phyloP scores from a whole-genome alignment of 805 yeast genomes.

The Sungouiozyma intestinalis region DNA sequence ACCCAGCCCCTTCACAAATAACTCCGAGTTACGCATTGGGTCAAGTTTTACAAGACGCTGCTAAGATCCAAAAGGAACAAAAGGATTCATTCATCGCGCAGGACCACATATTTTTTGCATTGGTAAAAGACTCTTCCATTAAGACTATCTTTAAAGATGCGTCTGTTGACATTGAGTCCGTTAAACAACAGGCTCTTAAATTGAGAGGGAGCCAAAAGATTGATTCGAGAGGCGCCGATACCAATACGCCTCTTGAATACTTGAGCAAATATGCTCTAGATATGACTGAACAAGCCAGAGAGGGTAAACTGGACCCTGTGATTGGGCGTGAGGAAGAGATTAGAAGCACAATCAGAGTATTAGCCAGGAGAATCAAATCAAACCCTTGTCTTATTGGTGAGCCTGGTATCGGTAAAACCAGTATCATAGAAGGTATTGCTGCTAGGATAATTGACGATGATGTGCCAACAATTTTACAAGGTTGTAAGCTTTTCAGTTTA shows the following conservation, averaged over 20 bases:
- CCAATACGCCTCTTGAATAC: slow-evolving; percentile 75
- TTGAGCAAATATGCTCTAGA: slow-evolving; percentile 85
- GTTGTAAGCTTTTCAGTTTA: slow-evolving; percentile 72
- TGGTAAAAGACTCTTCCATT: slow-evolving; percentile 68
- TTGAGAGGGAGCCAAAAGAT: slow-evolving; percentile 86
- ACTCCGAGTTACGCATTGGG: slow-evolving; percentile 69
- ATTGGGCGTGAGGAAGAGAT: slow-evolving; percentile 99
- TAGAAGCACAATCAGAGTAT: slow-evolving; percentile 84
- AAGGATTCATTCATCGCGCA: slow-evolving; percentile 89
- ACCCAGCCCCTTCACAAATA: slow-evolving; percentile 79
- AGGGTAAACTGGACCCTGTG: slow-evolving; percentile 94
- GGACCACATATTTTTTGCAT: slow-evolving; percentile 81
- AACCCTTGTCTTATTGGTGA: slow-evolving; percentile 97
- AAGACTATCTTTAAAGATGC: slow-evolving; percentile 64
- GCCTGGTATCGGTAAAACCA: slow-evolving; percentile 98
- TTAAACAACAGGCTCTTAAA: slow-evolving; percentile 67
- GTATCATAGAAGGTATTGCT: slow-evolving; percentile 97
- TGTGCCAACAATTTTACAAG: slow-evolving; percentile 79
- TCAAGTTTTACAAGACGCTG: slow-evolving; percentile 62
- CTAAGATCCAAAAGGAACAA: slow-evolving; percentile 71
- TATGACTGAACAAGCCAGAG: slow-evolving; percentile 84
- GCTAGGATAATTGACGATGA: slow-evolving; percentile 93
- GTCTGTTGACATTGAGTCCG: slow-evolving; percentile 53
- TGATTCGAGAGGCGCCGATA: slow-evolving; percentile 89
- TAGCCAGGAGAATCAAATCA: slow-evolving; percentile 95